Conservation (phyloP, 2,329 filamentous ascomycete species). For the Escovopsis sp. region DNA sequence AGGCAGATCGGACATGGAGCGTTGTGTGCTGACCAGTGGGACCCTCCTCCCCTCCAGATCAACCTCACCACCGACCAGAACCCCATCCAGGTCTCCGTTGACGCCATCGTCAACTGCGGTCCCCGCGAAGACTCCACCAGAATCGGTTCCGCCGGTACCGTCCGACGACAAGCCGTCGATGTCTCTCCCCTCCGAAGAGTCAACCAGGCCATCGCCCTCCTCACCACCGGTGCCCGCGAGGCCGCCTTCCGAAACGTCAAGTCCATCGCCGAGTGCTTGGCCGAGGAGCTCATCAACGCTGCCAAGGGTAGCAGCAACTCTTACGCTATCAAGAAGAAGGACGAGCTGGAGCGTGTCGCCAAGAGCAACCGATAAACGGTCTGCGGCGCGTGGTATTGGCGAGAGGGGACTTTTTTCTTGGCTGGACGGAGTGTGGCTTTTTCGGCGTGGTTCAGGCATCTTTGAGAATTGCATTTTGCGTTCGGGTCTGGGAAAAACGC, state of each 20-base stretch:
- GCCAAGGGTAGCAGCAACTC: conserved; percentile 99
- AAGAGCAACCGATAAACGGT: conserved; percentile 98
- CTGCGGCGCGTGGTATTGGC: conserved; percentile 7
- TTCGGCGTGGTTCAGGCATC: conserved; percentile 29
- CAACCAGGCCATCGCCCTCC: conserved; percentile 98
- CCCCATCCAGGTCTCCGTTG: conserved; percentile 98
- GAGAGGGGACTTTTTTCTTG: conserved; percentile 13
- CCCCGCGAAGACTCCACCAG: conserved; percentile 99
- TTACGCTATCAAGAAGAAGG: conserved; percentile 99
- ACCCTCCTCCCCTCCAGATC: conserved; percentile 43
- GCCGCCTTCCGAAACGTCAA: conserved; percentile 99
- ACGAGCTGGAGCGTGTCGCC: conserved; percentile 99
- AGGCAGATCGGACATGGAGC: too few relatives aligned
- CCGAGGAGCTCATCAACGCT: conserved; percentile 99
- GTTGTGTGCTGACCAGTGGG: conserved; percentile 13
- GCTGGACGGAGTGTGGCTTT: conserved; percentile 25
- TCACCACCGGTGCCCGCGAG: conserved; percentile 98
- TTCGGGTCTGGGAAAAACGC: conserved; percentile 30
- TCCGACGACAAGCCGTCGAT: conserved; percentile 99
- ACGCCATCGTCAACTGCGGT: conserved; percentile 99
- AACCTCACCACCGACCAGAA: conserved; percentile 99
- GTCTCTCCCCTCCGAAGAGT: conserved; percentile 97
- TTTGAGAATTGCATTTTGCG: conserved; percentile 34
- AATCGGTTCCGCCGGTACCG: conserved; percentile 98
- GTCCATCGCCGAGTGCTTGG: conserved; percentile 97